Base-by-base conservation (phyloP, 352 stramenopile species). In the Globisporangium cederbergense region DNA sequence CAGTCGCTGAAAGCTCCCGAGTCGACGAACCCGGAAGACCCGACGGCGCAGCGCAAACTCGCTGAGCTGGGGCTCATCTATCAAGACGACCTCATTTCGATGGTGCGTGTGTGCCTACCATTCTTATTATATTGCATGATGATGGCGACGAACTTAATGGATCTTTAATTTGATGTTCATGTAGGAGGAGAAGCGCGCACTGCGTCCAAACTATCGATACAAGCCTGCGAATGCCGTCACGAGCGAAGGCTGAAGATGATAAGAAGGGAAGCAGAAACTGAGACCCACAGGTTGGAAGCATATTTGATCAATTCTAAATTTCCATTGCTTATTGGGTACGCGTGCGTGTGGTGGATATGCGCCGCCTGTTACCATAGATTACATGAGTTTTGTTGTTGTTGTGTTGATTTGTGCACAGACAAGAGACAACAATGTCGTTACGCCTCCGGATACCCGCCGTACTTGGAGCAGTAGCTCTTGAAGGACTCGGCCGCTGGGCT, bases 401-500 rank as follows among this genome's bases (percentile, higher is more conserved):
- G 14, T 43, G 34, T 18, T 46, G 9, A 36, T 64, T 30, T 32
- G 11, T 46, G 11, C 9, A 40, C 51, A 57, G 30, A 34, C 30
- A 43, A 13, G 11, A 18, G 20, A 25, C 36, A 20, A 18, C 16
- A 4, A n/a, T 2, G 13, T 40, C 14, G 20, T 65, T 58, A 87
- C 11, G 67, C 58, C 16, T 91, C 83, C 58, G 84, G 79, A 42
- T 95, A 95, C 16, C 86, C 86, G 46, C 86, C 86, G 56, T 95
- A 95, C 65, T 93, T 95, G 25, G 86, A 95, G 79, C 86, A 95
- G 50, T 92, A 93, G 59, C 77, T 81, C 64, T 85, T 89, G 73
- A 91, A 90, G 20, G 79, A 76, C 47, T 74, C 71, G 51, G 68
- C 70, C 28, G 67, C 72, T 11, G 77, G 69, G 18, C 67, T 81